phyloP scores from a whole-genome alignment of 2,329 filamentous ascomycete genomes.

The Penicillium sp. region DNA sequence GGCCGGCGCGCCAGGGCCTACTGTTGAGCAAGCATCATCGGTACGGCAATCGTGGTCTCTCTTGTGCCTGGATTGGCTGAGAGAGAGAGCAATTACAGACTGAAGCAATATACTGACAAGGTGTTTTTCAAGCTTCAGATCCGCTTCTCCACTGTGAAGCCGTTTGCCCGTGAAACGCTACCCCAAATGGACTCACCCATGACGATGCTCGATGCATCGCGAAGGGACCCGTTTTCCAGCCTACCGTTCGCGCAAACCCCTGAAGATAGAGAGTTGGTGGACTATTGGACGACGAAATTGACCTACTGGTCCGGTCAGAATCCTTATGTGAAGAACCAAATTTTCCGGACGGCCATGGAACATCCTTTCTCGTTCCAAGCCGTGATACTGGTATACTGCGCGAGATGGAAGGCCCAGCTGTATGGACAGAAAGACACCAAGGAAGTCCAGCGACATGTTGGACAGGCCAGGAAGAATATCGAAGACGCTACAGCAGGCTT shows the following conservation, averaged over 20 bases:
- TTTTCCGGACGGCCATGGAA: conserved; percentile 37
- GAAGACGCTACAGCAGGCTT: conserved; percentile 27
- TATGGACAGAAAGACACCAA: conserved; percentile 24
- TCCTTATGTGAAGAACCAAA: conserved; percentile 36
- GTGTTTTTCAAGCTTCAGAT: conserved; percentile 16
- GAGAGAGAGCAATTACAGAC: not conserved
- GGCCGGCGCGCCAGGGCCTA: not conserved
- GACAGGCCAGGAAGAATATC: conserved; percentile 29
- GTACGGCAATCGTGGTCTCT: conserved; percentile 17
- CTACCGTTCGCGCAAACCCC: conserved; percentile 28
- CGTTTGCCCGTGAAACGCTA: conserved; percentile 9
- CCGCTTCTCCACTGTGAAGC: conserved; percentile 14
- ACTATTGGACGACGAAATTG: conserved; percentile 40
- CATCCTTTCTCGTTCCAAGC: conserved; percentile 41
- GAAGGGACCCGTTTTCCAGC: conserved; percentile 36
- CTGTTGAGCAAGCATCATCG: conserved; percentile 16
- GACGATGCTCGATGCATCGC: conserved; percentile 30
- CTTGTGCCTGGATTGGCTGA: not conserved
- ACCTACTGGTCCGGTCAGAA: conserved; percentile 47
- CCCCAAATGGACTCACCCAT: conserved; percentile 24
- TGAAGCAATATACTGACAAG: conserved; percentile 6
- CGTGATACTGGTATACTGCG: conserved; percentile 39
- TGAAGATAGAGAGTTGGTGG: conserved; percentile 36
- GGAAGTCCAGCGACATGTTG: conserved; percentile 33
- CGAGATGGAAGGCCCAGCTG: conserved; percentile 38